These are phyloP conservation scores for Brassica cretica DNA, from an alignment of 345 rosid genomes.

Conservation along the genomic window DNA sequence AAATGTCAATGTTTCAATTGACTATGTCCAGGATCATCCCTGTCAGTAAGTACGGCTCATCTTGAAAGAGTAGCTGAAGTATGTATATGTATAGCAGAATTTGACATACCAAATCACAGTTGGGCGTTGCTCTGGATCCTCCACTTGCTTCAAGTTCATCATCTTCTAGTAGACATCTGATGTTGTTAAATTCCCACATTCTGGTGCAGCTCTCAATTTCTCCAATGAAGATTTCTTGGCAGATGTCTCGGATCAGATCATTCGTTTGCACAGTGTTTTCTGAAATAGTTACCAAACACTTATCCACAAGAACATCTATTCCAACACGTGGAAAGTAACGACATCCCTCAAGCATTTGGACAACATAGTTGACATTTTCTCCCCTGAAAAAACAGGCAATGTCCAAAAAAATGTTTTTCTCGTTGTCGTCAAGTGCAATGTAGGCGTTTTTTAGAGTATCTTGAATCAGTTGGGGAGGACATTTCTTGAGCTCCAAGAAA, in stretches of 20 bases:
- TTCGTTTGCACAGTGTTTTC: conserved; percentile 17
- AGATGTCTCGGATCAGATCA: conserved; percentile 30
- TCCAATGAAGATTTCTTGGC: conserved; percentile 15
- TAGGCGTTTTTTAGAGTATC: conserved; percentile 13
- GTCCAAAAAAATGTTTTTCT: conserved; percentile 26
- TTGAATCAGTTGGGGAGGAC: background rate
- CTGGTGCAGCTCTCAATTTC: conserved; percentile 2
- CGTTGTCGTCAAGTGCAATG: background rate
- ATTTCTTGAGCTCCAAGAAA: background rate
- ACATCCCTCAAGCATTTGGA: conserved; percentile 26
- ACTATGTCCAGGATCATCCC: too few species aligned
- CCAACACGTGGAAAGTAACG: conserved; percentile 28
- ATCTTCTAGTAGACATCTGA: conserved; percentile 25
- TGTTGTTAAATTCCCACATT: conserved; percentile 18
- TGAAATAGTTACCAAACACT: conserved; percentile 24
- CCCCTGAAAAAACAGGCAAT: conserved; percentile 26
- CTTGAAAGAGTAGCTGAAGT: background rate
- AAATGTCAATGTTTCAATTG: too few species aligned
- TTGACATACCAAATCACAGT: background rate
- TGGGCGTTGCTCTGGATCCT: background rate
- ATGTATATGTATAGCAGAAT: background rate
- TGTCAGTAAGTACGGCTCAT: background rate
- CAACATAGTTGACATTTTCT: conserved; percentile 10
- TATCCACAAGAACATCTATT: conserved; percentile 35
- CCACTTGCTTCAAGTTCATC: background rate